Percentiles rank a stretch among this genome's conserved stretches.
These are phyloP conservation scores for Intubia oerlemansii DNA, from an alignment of 2,329 filamentous ascomycete species.

Conservation along the genomic window DNA sequence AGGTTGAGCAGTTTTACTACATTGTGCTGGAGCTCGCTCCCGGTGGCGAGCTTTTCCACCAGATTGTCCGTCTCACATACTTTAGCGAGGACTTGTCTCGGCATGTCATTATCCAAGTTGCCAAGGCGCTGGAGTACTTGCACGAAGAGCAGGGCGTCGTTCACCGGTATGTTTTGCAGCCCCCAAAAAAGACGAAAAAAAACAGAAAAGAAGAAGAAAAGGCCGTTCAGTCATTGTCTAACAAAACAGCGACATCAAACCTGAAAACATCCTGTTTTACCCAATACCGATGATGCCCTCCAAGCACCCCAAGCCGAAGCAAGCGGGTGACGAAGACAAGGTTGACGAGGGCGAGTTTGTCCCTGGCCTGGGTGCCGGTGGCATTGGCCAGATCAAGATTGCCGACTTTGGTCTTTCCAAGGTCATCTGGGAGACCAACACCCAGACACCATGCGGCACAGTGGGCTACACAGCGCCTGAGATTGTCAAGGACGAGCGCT, in stretches of 20 bases:
- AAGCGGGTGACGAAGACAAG: conserved; percentile 89
- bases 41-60: conserved; percentile 92
- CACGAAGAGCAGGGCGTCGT: conserved; percentile 92
- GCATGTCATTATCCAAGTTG: conserved; percentile 88
- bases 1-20: conserved; percentile 91
- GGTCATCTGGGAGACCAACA: conserved; percentile 94
- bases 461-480: conserved; percentile 96
- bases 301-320: conserved; percentile 57
- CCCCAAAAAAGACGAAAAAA: neutral
- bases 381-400: conserved; percentile 90
- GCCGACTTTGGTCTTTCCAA: conserved; percentile 96
- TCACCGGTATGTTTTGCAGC: conserved; percentile 46
- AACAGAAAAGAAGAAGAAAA: no score
- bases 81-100: conserved; percentile 91
- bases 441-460: conserved; percentile 97
- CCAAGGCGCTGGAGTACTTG: conserved; percentile 80
- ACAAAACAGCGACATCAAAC: conserved; percentile 70
- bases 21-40: conserved; percentile 90
- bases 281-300: conserved; percentile 66
- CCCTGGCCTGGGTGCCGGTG: conserved; percentile 59
- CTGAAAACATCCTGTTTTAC: conserved; percentile 88
- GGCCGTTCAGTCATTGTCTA: neutral
- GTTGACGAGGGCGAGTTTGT: conserved; percentile 90
- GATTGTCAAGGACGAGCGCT: conserved; percentile 96
- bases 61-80: conserved; percentile 93